These are phyloP conservation scores for Cytospora schulzeri DNA, from an alignment of 2,329 filamentous ascomycete species.

Conservation along the genomic window DNA sequence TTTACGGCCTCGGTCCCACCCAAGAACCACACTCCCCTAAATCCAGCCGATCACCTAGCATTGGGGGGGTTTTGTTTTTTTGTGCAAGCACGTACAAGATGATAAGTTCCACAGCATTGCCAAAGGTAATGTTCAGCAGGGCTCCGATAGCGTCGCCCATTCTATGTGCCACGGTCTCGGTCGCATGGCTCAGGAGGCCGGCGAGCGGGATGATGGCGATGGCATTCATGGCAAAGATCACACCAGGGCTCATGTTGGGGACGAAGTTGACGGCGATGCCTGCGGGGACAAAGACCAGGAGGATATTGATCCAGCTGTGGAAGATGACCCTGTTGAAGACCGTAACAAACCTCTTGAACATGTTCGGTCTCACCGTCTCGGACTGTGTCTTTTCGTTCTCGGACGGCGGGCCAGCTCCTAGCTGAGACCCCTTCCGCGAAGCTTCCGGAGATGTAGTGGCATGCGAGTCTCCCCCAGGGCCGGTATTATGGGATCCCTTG, in stretches of 20 bases:
- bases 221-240: conserved; percentile 74
- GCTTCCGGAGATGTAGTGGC: conserved; percentile 50
- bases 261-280: conserved; percentile 68
- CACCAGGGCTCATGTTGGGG: conserved; percentile 54
- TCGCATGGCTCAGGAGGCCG: conserved; percentile 71
- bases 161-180: conserved; percentile 72
- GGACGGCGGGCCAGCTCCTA: conserved; percentile 41
- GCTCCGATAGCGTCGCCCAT: conserved; percentile 75
- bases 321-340: conserved; percentile 64
- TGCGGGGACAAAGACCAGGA: conserved; percentile 76
- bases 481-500: conserved; percentile 29
- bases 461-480: conserved; percentile 37
- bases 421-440: conserved; percentile 60
- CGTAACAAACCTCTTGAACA: conserved; percentile 43
- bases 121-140: conserved; percentile 75
- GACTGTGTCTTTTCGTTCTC: conserved; percentile 20
- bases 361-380: conserved; percentile 34
- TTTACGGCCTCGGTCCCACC: conserved; percentile 24
- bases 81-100: conserved; percentile 59
- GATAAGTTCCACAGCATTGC: conserved; percentile 78
- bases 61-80: too few relatives aligned
- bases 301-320: conserved; percentile 76
- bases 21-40: neutral
- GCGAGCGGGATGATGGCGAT: conserved; percentile 76
- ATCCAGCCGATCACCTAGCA: neutral